Base-by-base conservation (phyloP, 371 early-diverging fungal species). In the Mortierella sp. region DNA sequence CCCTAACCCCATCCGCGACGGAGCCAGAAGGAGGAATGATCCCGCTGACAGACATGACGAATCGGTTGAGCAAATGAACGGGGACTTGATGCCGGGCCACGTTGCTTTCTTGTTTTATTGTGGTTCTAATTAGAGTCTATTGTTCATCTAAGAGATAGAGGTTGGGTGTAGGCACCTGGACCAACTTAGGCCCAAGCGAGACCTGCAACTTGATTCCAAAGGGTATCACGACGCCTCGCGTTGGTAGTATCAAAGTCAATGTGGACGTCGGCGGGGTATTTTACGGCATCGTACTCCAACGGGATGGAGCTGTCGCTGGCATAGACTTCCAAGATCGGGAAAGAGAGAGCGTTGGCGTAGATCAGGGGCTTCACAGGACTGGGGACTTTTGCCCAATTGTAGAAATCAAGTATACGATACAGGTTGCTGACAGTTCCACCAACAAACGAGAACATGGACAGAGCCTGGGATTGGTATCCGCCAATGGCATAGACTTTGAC, bases 381-480 rank as follows among this genome's bases (percentile, higher is more conserved):
- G 3, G 16, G 25, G 41, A 60, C 4, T 3, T 60, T 34, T 17
- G 54, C 34, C 1, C 2, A 12, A 9, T 12, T 19, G 24, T 54
- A 74, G 9, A 46, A 40, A 6, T 49, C 21, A 12, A 47, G 50
- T 21, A 67, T 19, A 8, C 56, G 53, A 0, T 24, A 16, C 50
- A 63, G 8, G 0, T 31, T 9, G 16, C 44, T 19, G 8, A 63
- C 74, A 9, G 74, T 45, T 0, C 63, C 74, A 1, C 74, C 67
- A 14, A 67, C 63, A 67, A 73, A 73, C 13, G 74, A 50, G 37
- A 67, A 73, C 60, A 67, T 67, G 6, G 74, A 73, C 21, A 67
- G 63, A 19, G 74, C 63, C 10, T 49, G 46, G 29, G 63, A 51
- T 13, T 37, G 9, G 22, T 63, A 51, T 34, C 74, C 74, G 3